Evolutionary conservation across 75 land plant genomes (phyloP).

Genomic region (Chamaecyparis obtusa): DNA sequence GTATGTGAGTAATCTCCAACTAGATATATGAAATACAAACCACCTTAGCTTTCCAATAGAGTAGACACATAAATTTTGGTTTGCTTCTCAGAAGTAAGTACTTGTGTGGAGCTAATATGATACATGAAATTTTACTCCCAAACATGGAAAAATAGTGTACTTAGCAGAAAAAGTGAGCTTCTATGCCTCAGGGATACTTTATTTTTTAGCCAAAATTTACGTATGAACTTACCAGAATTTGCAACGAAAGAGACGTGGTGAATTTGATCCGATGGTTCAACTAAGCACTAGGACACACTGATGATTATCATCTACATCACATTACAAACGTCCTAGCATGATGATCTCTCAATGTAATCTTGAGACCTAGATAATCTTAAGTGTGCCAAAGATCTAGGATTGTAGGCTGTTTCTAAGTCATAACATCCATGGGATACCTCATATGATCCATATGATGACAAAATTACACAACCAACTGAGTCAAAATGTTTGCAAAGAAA

Average conservation of each 20-base stretch:
- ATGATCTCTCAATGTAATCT: background rate
- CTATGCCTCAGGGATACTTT: background rate
- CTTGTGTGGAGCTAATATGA: background rate
- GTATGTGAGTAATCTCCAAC: background rate
- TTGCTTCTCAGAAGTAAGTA: background rate
- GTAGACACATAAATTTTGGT: background rate
- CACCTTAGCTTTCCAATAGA: background rate
- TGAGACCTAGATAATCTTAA: too few species aligned
- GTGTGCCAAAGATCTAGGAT: background rate
- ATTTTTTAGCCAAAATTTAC: background rate
- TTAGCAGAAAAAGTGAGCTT: background rate
- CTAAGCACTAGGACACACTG: background rate
- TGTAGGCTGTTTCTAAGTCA: background rate
- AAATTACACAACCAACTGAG: background rate
- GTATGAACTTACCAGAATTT: background rate
- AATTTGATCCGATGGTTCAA: background rate
- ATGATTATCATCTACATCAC: background rate
- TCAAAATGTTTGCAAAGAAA: background rate
- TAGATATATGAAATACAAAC: background rate
- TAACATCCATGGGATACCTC: background rate
- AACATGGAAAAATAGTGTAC: background rate
- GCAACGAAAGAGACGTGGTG: background rate
- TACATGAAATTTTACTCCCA: background rate
- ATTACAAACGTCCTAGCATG: background rate
- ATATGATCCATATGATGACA: background rate